A percentile compares a stretch with the other conserved stretches of the same genome.
Conservation (phyloP, 495 filamentous ascomycete genomes). For the Penicillium bovifimosum region DNA sequence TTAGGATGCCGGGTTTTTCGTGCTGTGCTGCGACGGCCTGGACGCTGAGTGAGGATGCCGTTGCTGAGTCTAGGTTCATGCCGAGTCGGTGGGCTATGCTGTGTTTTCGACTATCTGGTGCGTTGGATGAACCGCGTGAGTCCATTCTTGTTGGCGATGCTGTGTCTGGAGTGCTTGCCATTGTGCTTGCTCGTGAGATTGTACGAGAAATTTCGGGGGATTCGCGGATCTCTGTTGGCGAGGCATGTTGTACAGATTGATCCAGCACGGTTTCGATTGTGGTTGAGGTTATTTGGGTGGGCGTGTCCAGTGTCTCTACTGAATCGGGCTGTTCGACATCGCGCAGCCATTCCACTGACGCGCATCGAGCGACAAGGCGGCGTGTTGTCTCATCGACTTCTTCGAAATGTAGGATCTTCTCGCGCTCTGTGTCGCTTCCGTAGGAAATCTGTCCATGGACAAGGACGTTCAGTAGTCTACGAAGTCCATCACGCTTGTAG, state of each 20-base stretch:
- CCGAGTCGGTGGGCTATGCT: constrained; percentile 34
- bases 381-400: constrained; percentile 87
- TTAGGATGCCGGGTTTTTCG: constrained; percentile 81
- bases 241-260: constrained; percentile 10
- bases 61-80: constrained; percentile 45
- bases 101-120: constrained; percentile 16
- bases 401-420: constrained; percentile 71
- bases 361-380: constrained; percentile 75
- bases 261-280: constrained; percentile 26
- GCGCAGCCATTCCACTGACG: constrained; percentile 75
- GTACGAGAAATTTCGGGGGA: constrained; percentile 26
- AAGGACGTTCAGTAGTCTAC: constrained; percentile 66
- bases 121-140: constrained; percentile 23
- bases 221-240: constrained; percentile 23
- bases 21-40: constrained; percentile 71
- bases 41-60: constrained; percentile 56
- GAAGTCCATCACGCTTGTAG: constrained; percentile 87
- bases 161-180: constrained; percentile 26
- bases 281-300: constrained; percentile 8
- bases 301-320: constrained; percentile 7
- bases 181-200: constrained; percentile 43
- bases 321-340: constrained; percentile 27
- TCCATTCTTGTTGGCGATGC: constrained; percentile 27
- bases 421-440: constrained; percentile 27
- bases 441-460: constrained; percentile 36